Conservation (phyloP, 1,284 basidiomycete genomes). For the Pseudozyma tsukubaensis region DNA sequence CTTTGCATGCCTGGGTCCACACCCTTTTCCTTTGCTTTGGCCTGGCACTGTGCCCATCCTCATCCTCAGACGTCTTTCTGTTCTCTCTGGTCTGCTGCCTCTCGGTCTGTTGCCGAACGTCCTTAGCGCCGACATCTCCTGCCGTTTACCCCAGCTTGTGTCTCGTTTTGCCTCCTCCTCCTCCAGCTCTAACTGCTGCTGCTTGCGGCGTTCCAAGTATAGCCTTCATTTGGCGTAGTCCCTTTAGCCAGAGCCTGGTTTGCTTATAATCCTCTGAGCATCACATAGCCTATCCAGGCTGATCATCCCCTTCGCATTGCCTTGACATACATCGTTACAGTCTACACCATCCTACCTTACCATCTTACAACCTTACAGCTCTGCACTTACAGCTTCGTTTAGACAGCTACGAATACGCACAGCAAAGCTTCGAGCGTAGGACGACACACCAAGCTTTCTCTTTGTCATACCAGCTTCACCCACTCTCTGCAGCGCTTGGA, state of each 20-base stretch:
- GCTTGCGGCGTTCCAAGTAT: background rate
- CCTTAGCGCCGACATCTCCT: conserved; percentile 22
- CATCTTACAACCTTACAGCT: background rate
- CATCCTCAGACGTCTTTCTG: no score
- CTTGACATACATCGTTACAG: background rate
- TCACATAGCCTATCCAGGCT: background rate
- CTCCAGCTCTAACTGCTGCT: background rate
- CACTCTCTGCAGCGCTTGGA: no score
- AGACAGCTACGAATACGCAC: no score
- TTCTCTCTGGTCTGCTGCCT: no score
- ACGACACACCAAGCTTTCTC: no score
- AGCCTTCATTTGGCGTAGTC: conserved; percentile 1
- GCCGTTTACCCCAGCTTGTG: no score
- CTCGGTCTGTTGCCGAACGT: conserved; percentile 16
- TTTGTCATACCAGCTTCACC: no score
- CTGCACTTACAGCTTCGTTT: background rate
- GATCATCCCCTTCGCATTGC: background rate
- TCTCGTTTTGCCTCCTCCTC: background rate
- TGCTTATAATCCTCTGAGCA: conserved; percentile 14
- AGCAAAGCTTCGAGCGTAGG: no score
- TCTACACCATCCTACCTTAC: background rate
- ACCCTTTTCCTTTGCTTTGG: no score
- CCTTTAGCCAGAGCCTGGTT: conserved; percentile 3
- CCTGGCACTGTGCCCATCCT: no score
- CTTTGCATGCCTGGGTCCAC: no score